phyloP scores from a whole-genome alignment of 2,329 filamentous ascomycete species.

The Trichoderma cornu-damae region DNA sequence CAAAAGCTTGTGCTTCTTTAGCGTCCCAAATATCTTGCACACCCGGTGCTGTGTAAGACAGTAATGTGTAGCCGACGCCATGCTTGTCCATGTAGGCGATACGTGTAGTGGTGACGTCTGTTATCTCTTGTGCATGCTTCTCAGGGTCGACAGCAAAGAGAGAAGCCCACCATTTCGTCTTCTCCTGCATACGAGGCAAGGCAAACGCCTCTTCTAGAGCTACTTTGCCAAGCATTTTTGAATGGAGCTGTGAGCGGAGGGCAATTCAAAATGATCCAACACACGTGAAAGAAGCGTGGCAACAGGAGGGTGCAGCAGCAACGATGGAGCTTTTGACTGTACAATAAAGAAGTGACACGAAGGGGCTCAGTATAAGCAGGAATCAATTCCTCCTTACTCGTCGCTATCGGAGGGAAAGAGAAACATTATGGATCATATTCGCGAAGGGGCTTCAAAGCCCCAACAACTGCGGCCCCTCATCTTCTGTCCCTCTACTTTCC shows the following conservation, averaged over 20 bases:
- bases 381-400: background rate
- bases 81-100: constrained; percentile 42
- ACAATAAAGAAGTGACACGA: background rate
- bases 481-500: constrained; percentile 3
- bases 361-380: background rate
- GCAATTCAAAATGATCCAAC: background rate
- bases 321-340: background rate
- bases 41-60: constrained; percentile 46
- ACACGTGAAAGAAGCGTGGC: background rate
- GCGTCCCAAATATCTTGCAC: constrained; percentile 43
- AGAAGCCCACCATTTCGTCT: constrained; percentile 56
- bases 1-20: constrained; percentile 37
- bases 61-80: constrained; percentile 44
- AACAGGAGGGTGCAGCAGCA: background rate
- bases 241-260: background rate
- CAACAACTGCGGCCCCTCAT: background rate
- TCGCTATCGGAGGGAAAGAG: background rate
- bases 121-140: constrained; percentile 52
- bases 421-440: no score
- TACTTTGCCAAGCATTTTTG: constrained; percentile 53
- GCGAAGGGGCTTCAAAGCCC: background rate
- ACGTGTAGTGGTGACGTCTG: constrained; percentile 38
- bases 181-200: constrained; percentile 53
- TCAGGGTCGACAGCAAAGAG: constrained; percentile 56
- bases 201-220: constrained; percentile 59